Evolutionary conservation across 108 stramenopile species (phyloP).

Genomic region (Cyclotella cryptica): DNA sequence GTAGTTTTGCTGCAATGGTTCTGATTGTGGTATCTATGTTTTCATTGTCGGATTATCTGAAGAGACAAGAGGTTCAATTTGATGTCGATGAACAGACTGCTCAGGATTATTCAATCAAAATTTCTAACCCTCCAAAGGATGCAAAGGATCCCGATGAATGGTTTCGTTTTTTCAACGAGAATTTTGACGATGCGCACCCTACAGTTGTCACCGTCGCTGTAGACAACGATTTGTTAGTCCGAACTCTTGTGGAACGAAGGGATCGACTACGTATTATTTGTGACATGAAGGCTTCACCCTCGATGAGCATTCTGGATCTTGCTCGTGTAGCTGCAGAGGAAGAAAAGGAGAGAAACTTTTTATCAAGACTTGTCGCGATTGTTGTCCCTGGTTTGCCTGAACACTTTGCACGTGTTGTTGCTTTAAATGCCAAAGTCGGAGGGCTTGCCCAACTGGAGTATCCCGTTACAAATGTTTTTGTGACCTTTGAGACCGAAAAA

Average conservation of each 20-base stretch:
- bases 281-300: neutral
- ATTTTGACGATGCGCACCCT: neutral
- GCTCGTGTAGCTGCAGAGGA: neutral
- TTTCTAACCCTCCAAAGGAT: slow-evolving; percentile 40
- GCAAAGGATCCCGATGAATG: slow-evolving; percentile 41
- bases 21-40: neutral
- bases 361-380: neutral
- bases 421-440: neutral
- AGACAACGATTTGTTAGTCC: slow-evolving; percentile 2
- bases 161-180: slow-evolving; percentile 30
- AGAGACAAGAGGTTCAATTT: neutral
- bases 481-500: slow-evolving; percentile 43
- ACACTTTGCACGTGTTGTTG: neutral
- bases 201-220: neutral
- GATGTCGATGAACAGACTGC: slow-evolving; percentile 3
- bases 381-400: neutral
- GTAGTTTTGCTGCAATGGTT: neutral
- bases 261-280: neutral
- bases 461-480: slow-evolving; percentile 22
- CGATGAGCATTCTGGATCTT: slow-evolving; percentile 2
- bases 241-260: neutral
- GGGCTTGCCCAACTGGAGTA: neutral
- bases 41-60: neutral
- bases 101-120: slow-evolving; percentile 34
- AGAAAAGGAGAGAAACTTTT: neutral